phyloP scores from a whole-genome alignment of 2,329 filamentous ascomycete genomes.

The Fusarium coffeatum region DNA sequence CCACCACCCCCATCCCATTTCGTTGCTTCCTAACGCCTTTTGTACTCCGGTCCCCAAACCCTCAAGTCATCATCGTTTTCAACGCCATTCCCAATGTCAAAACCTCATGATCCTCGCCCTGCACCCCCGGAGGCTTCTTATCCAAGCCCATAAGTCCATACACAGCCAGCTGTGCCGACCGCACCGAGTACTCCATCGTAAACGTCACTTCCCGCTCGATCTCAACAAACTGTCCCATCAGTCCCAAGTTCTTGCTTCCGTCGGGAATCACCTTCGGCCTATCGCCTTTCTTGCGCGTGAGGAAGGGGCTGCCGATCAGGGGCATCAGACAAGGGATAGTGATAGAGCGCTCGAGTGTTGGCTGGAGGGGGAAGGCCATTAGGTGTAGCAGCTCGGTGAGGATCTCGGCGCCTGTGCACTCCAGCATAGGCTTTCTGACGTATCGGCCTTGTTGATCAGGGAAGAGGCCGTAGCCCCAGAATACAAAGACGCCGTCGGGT shows the following conservation, averaged over 20 bases:
- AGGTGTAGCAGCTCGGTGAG: constrained; percentile 42
- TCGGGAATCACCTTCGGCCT: constrained; percentile 40
- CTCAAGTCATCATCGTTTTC: constrained; percentile 45
- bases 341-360: constrained; percentile 41
- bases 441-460: constrained; percentile 42
- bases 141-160: constrained; percentile 44
- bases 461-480: constrained; percentile 46
- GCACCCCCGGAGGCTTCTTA: constrained; percentile 34
- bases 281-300: constrained; percentile 44
- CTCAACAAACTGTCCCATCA: constrained; percentile 48
- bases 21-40: constrained; percentile 13
- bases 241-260: constrained; percentile 42
- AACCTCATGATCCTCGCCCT: constrained; percentile 43
- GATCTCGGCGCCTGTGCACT: constrained; percentile 44
- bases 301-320: constrained; percentile 43
- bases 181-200: constrained; percentile 47
- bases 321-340: constrained; percentile 44
- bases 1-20: not conserved
- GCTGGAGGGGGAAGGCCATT: constrained; percentile 42
- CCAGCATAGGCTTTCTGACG: constrained; percentile 43
- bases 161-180: constrained; percentile 44
- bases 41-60: not conserved
- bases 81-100: constrained; percentile 43
- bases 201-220: constrained; percentile 45
- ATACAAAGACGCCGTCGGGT: constrained; percentile 39